Conservation (phyloP, 192 early-diverging fungal genomes). For the Rhizophagus clarus region DNA sequence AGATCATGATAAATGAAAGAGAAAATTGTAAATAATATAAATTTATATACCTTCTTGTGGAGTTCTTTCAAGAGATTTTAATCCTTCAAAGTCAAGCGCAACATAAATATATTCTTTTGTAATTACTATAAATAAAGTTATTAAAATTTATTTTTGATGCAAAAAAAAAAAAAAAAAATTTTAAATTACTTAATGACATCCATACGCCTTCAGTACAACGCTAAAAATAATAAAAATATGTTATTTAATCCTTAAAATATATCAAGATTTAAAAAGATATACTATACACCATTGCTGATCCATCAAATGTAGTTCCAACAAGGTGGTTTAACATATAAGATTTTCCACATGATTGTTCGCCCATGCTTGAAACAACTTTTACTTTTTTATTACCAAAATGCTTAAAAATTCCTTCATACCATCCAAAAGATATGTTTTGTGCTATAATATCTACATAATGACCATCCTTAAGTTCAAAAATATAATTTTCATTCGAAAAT, state of each 20-base stretch:
- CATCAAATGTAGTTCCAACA: conserved; percentile 26
- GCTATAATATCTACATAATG: not conserved
- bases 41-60: conserved; percentile 19
- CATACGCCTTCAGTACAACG: conserved; percentile 34
- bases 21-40: not conserved
- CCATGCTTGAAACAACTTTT: conserved; percentile 32
- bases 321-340: conserved; percentile 30
- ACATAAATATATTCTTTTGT: conserved; percentile 23
- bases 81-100: conserved; percentile 33
- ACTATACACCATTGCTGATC: conserved; percentile 26
- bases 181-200: conserved; percentile 22
- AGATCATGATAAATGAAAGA: not conserved
- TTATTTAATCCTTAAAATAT: no score
- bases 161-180: not conserved
- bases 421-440: conserved; percentile 22
- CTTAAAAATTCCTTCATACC: conserved; percentile 32
- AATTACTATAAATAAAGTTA: not conserved
- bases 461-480: not conserved
- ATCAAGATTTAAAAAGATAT: not conserved
- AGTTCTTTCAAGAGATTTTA: conserved; percentile 23
- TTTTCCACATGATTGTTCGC: conserved; percentile 34
- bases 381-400: conserved; percentile 22
- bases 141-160: not conserved
- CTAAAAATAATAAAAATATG: not conserved
- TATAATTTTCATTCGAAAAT: not conserved